Percentiles rank a stretch among this genome's conserved stretches.
Evolutionary conservation across 345 rosid genomes (phyloP).

Genomic region (Melaleuca alternifolia): DNA sequence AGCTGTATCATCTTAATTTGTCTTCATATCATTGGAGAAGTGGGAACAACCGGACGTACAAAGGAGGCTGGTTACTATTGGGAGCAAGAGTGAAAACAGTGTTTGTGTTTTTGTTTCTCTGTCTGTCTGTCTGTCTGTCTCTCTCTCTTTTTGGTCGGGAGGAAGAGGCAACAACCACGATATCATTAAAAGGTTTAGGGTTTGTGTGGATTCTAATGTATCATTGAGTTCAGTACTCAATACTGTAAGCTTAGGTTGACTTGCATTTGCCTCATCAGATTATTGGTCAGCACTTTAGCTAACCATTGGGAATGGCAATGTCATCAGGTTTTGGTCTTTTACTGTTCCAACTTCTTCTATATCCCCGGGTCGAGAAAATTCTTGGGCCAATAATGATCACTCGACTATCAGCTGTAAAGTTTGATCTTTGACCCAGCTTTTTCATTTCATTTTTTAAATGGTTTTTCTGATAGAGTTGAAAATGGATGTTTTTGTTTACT

Average conservation of each 20-base stretch:
- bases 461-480: neutral
- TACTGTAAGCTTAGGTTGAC: neutral
- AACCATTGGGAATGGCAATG: neutral
- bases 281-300: neutral
- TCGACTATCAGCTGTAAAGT: slow-evolving; percentile 34
- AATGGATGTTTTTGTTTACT: neutral
- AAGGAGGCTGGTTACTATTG: neutral
- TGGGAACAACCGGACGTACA: neutral
- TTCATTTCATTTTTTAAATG: neutral
- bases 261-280: neutral
- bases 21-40: neutral
- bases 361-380: slow-evolving; percentile 28
- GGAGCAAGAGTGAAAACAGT: neutral
- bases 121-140: neutral
- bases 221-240: neutral
- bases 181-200: neutral
- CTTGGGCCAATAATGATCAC: slow-evolving; percentile 36
- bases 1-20: neutral
- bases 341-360: slow-evolving; percentile 40
- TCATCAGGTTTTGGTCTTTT: slow-evolving; percentile 36
- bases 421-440: neutral
- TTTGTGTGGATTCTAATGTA: neutral
- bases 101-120: neutral
- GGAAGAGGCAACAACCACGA: neutral
- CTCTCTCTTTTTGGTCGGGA: neutral